A percentile compares a stretch with the other conserved stretches of the same genome.
Evolutionary conservation across 768 basidiomycete genomes (phyloP).

Genomic region (Boletus subparvulus): DNA sequence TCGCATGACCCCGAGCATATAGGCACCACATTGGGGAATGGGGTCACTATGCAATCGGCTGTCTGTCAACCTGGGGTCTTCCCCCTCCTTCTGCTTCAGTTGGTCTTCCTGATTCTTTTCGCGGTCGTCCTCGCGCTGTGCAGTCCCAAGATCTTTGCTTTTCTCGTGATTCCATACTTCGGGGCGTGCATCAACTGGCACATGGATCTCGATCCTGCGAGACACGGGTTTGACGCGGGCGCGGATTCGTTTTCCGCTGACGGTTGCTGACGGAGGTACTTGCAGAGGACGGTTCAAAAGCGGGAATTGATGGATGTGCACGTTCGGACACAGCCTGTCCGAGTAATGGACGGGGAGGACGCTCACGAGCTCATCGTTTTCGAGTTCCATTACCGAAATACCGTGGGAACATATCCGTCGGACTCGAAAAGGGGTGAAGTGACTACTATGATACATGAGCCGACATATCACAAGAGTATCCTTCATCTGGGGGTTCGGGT

Average conservation of each 20-base stretch:
- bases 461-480: conserved; percentile 6
- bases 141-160: conserved; percentile 62
- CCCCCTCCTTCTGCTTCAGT: conserved; percentile 46
- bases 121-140: conserved; percentile 69
- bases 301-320: conserved; percentile 83
- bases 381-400: conserved; percentile 18
- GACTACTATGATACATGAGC: conserved; percentile 4
- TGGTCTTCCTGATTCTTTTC: conserved; percentile 71
- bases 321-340: conserved; percentile 54
- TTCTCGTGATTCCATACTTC: conserved; percentile 82
- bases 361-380: conserved; percentile 60
- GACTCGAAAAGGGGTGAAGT: background rate
- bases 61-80: conserved; percentile 64
- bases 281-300: conserved; percentile 72
- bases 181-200: conserved; percentile 76
- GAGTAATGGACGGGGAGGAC: conserved; percentile 74
- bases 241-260: conserved; percentile 73
- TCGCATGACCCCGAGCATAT: conserved; percentile 76
- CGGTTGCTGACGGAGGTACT: conserved; percentile 68
- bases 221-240: conserved; percentile 68
- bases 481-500: conserved; percentile 6
- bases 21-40: conserved; percentile 59
- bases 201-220: conserved; percentile 69
- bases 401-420: conserved; percentile 18
- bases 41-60: conserved; percentile 72